Conservation (phyloP, 805 yeast species). For the Yarrowia porcina region DNA sequence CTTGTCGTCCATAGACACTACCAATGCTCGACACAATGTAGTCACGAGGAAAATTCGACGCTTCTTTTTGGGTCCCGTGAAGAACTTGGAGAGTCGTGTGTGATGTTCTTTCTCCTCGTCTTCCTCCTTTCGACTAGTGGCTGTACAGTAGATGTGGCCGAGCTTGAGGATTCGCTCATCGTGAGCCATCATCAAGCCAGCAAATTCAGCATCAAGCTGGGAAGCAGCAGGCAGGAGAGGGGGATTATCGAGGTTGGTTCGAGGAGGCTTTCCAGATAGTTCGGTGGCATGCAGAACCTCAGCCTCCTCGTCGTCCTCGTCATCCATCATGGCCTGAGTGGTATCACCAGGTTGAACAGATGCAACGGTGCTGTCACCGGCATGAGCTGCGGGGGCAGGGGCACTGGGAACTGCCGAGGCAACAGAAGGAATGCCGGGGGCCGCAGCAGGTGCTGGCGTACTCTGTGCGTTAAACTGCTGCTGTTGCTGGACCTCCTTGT, state of each 20-base stretch:
- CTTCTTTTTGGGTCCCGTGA: conserved; percentile 34
- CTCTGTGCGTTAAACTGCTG: neutral
- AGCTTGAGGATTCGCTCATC: conserved; percentile 49
- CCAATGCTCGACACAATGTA: conserved; percentile 37
- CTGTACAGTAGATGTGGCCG: conserved; percentile 40
- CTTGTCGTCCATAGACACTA: conserved; percentile 36
- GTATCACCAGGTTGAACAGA: neutral
- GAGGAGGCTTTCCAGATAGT: conserved; percentile 9
- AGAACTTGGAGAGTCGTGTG: conserved; percentile 35
- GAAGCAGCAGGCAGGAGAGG: conserved; percentile 43
- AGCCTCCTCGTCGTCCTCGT: conserved; percentile 1
- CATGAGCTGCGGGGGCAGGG: neutral
- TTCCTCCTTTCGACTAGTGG: conserved; percentile 28
- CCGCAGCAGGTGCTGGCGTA: neutral
- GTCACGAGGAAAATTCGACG: conserved; percentile 39
- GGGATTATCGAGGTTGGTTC: conserved; percentile 17
- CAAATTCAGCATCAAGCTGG: conserved; percentile 50
- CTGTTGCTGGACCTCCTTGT: neutral
- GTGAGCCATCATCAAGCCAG: conserved; percentile 41
- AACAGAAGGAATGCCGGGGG: neutral
- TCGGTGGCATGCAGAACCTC: conserved; percentile 19
- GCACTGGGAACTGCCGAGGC: neutral
- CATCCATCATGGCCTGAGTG: neutral
- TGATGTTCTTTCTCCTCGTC: conserved; percentile 31
- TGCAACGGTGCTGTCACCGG: neutral